A percentile compares a stretch with the other conserved stretches of the same genome.
Conservation (phyloP, 2,329 filamentous ascomycete genomes). For the Fusarium avenaceum region DNA sequence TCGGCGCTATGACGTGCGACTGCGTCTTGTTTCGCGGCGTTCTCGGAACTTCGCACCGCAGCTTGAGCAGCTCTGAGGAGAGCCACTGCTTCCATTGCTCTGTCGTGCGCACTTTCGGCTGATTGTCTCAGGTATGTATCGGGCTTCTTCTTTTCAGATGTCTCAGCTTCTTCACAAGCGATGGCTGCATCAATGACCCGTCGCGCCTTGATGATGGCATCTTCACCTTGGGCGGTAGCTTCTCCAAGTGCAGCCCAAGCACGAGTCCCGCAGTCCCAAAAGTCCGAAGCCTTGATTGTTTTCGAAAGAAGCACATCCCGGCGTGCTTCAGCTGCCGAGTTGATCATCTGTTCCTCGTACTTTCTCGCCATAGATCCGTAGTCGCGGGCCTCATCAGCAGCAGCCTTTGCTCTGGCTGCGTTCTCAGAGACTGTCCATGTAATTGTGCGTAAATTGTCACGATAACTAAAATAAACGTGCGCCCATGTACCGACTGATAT, state of each 20-base stretch:
- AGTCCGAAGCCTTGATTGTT: conserved; percentile 9
- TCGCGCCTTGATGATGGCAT: conserved; percentile 29
- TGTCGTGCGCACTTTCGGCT: conserved; percentile 27
- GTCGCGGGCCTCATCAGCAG: conserved; percentile 22
- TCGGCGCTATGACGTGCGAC: conserved; percentile 12
- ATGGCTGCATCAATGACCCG: conserved; percentile 26
- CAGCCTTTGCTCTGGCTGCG: conserved; percentile 20
- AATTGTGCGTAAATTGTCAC: conserved; percentile 22
- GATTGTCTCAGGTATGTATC: conserved; percentile 29
- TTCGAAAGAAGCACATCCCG: conserved; percentile 23
- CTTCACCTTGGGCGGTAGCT: conserved; percentile 31
- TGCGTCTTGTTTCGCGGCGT: conserved; percentile 23
- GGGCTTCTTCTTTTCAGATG: conserved; percentile 20
- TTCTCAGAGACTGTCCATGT: conserved; percentile 11
- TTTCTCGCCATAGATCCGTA: conserved; percentile 16
- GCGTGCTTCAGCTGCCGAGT: conserved; percentile 7
- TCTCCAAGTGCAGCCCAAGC: conserved; percentile 33
- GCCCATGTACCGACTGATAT: conserved; percentile 28
- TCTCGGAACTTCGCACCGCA: conserved; percentile 20
- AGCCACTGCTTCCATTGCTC: conserved; percentile 26
- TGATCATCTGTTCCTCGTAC: conserved; percentile 31
- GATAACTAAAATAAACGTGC: conserved; percentile 20
- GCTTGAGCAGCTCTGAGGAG: conserved; percentile 29
- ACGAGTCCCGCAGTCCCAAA: conserved; percentile 27
- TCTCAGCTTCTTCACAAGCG: conserved; percentile 27